Evolutionary conservation across 148 eudicot species (phyloP).

Genomic region (Dysphania ambrosioides): DNA sequence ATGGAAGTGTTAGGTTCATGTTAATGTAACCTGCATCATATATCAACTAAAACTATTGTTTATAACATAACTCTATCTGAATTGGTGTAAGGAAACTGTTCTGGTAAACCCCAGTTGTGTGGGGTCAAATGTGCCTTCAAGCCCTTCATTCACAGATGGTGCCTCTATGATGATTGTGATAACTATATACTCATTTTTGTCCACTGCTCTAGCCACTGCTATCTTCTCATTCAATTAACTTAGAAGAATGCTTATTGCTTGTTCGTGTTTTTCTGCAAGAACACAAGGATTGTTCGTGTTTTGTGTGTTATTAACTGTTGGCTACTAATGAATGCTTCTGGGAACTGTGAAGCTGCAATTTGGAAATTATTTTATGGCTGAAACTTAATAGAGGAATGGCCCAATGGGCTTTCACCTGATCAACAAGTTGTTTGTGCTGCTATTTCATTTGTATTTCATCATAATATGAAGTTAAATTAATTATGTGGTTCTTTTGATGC

Average conservation of each 20-base stretch:
- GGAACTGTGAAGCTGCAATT: neutral
- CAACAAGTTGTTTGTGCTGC: neutral
- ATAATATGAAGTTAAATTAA: neutral
- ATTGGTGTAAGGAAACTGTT: neutral
- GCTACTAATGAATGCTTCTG: neutral
- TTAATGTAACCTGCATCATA: neutral
- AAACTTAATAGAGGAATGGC: neutral
- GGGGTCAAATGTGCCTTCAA: neutral
- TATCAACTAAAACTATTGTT: too few relatives aligned
- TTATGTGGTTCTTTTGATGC: neutral
- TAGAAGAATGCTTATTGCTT: neutral
- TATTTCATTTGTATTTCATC: neutral
- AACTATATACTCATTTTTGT: neutral
- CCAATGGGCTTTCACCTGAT: neutral
- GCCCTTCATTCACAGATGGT: neutral
- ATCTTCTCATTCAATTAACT: neutral
- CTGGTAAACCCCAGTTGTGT: neutral
- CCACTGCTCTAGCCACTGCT: neutral
- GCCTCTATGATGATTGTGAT: neutral
- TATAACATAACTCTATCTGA: too few relatives aligned
- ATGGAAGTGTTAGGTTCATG: neutral
- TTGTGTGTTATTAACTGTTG: neutral
- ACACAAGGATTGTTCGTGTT: neutral
- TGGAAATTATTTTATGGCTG: neutral
- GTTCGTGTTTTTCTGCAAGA: neutral